A percentile compares a stretch with the other conserved stretches of the same genome.
These are phyloP conservation scores for Phytophthora quininea DNA, from an alignment of 352 stramenopile species.

Conservation along the genomic window DNA sequence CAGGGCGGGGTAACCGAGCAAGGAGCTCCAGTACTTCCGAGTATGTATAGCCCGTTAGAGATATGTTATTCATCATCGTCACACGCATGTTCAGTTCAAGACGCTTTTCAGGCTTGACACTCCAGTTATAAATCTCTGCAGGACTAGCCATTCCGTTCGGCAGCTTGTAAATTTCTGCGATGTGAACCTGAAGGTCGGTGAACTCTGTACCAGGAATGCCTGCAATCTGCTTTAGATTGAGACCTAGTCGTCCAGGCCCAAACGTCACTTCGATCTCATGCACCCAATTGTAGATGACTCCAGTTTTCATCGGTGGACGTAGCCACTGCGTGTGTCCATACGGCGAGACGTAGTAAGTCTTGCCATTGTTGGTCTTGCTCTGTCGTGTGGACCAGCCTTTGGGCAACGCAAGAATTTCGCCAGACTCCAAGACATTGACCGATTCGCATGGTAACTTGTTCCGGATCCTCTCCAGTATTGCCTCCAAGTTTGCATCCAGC, in stretches of 20 bases:
- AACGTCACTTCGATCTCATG: conserved; percentile 88
- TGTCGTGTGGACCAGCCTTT: conserved; percentile 82
- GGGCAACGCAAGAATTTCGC: conserved; percentile 75
- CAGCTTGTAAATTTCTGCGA: conserved; percentile 87
- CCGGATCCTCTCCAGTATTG: conserved; percentile 64
- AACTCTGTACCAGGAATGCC: conserved; percentile 72
- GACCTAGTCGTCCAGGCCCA: conserved; percentile 70
- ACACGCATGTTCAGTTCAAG: conserved; percentile 83
- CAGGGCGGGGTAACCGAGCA: conserved; percentile 61
- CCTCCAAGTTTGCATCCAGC: conserved; percentile 69
- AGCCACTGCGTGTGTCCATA: conserved; percentile 87
- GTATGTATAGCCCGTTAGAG: conserved; percentile 81
- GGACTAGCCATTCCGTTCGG: conserved; percentile 81
- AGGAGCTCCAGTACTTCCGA: conserved; percentile 80
- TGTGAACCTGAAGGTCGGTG: conserved; percentile 79
- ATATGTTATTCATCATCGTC: conserved; percentile 81
- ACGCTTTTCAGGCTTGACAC: conserved; percentile 88
- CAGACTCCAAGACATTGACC: conserved; percentile 66
- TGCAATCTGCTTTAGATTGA: conserved; percentile 87
- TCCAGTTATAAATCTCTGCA: conserved; percentile 91
- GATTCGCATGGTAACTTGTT: conserved; percentile 66
- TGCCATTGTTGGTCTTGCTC: conserved; percentile 84
- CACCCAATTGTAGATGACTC: conserved; percentile 79
- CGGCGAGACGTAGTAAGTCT: conserved; percentile 88
- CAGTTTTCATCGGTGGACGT: conserved; percentile 76